These are phyloP conservation scores for Mycena vulgaris DNA, from an alignment of 768 basidiomycete genomes.

Conservation along the genomic window DNA sequence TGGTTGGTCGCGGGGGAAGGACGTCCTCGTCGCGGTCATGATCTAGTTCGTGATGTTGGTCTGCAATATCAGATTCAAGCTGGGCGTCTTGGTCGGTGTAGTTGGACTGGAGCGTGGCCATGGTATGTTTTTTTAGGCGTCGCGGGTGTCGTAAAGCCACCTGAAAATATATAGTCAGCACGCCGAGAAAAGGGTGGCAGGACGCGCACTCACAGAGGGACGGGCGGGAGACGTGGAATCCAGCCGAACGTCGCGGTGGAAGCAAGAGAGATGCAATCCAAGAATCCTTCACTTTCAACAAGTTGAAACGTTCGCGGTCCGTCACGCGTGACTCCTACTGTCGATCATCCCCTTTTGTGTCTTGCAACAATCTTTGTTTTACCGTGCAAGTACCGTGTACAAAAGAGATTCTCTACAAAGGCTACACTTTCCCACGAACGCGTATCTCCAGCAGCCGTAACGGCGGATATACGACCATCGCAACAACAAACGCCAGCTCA, in stretches of 20 bases:
- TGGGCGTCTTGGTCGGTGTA: constrained; percentile 21
- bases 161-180: constrained; percentile 14
- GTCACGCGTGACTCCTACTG: background rate
- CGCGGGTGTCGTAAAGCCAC: constrained; percentile 26
- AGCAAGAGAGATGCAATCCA: background rate
- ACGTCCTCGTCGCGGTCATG: constrained; percentile 39
- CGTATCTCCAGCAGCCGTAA: constrained; percentile 67
- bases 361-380: background rate
- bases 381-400: too few species aligned
- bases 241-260: constrained; percentile 16
- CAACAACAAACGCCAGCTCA: constrained; percentile 74
- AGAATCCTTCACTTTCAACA: background rate
- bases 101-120: constrained; percentile 29
- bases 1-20: constrained; percentile 62
- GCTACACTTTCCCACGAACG: constrained; percentile 39
- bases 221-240: background rate
- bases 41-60: constrained; percentile 29
- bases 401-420: constrained; percentile 18
- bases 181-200: background rate
- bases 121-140: constrained; percentile 15
- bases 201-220: constrained; percentile 4
- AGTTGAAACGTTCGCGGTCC: background rate
- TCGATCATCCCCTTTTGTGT: constrained; percentile 11
- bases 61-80: constrained; percentile 38
- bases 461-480: constrained; percentile 69